phyloP scores from a whole-genome alignment of 2,329 filamentous ascomycete genomes.

The Incumbomyces delicatus region DNA sequence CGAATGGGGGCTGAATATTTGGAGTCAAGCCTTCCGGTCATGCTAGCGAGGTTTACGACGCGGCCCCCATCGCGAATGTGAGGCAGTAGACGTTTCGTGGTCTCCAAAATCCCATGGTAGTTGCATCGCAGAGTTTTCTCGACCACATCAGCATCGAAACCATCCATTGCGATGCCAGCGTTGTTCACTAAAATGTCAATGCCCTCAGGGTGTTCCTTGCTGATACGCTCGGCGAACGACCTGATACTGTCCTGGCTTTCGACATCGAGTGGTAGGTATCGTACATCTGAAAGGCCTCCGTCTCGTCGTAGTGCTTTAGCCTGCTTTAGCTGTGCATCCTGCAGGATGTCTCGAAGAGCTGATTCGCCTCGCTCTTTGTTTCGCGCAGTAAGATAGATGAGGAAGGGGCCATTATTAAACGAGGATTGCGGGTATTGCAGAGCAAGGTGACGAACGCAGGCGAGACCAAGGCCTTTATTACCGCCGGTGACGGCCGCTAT shows the following conservation, averaged over 20 bases:
- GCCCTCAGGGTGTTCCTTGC: slow-evolving; percentile 37
- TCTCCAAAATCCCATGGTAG: slow-evolving; percentile 43
- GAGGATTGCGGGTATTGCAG: slow-evolving; percentile 43
- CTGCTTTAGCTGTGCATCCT: slow-evolving; percentile 36
- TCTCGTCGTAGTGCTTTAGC: slow-evolving; percentile 36
- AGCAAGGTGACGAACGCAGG: slow-evolving; percentile 45
- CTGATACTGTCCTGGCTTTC: slow-evolving; percentile 36
- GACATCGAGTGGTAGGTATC: slow-evolving; percentile 41
- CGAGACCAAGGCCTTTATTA: slow-evolving; percentile 41
- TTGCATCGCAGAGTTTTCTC: slow-evolving; percentile 41
- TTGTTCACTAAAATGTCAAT: slow-evolving; percentile 48
- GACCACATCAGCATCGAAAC: slow-evolving; percentile 40
- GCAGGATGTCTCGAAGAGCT: slow-evolving; percentile 34
- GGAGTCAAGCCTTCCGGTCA: slow-evolving; percentile 32
- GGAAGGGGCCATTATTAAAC: slow-evolving; percentile 37
- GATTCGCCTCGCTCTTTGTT: slow-evolving; percentile 39
- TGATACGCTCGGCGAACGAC: slow-evolving; percentile 33
- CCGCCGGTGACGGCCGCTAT: slow-evolving; percentile 47
- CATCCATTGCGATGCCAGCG: slow-evolving; percentile 40
- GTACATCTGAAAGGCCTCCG: slow-evolving; percentile 38
- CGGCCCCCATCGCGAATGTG: slow-evolving; percentile 37
- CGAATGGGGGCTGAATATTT: slow-evolving; percentile 38
- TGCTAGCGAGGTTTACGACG: slow-evolving; percentile 42
- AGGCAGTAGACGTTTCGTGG: slow-evolving; percentile 37
- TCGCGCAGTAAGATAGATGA: slow-evolving; percentile 47